These are phyloP conservation scores for Astrephomene gubernaculifera DNA, from an alignment of 139 green algal species.

Conservation along the genomic window DNA sequence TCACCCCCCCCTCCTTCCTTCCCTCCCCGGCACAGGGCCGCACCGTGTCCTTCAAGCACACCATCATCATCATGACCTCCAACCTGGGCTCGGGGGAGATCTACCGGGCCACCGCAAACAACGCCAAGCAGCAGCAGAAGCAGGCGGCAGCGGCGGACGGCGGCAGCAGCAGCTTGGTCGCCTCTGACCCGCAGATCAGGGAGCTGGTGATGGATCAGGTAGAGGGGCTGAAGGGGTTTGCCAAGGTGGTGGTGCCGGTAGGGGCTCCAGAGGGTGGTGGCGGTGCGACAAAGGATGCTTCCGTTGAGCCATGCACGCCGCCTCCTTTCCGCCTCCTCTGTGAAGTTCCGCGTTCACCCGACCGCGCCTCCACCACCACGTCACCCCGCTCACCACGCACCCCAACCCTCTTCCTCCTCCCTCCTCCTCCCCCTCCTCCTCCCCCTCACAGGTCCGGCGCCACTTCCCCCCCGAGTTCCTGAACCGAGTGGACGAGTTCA, in stretches of 20 bases:
- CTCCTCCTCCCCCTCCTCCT: no score
- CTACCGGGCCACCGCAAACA: slow-evolving; percentile 38
- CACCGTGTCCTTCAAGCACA: slow-evolving; percentile 94
- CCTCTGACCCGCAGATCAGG: slow-evolving; percentile 38
- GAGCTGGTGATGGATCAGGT: slow-evolving; percentile 72
- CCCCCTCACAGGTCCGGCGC: slow-evolving; percentile 70
- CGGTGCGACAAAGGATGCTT: no score
- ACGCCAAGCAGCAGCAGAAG: not conserved
- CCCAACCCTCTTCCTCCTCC: not conserved
- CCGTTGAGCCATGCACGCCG: no score
- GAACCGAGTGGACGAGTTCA: slow-evolving; percentile 98
- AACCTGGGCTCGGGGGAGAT: slow-evolving; percentile 88
- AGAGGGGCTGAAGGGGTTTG: not conserved
- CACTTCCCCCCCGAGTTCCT: slow-evolving; percentile 98
- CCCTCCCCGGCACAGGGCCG: slow-evolving; percentile 68
- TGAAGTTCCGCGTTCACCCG: no score
- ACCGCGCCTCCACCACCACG: not conserved
- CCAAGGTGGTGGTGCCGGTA: no score
- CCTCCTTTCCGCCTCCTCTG: no score
- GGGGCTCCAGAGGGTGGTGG: no score
- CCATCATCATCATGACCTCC: slow-evolving; percentile 96
- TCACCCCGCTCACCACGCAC: not conserved
- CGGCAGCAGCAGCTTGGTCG: not conserved
- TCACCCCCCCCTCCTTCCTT: not conserved
- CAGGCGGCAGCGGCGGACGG: not conserved